Evolutionary conservation across 108 stramenopile species (phyloP), one percentile per base, ranked within the genome.

Genomic region (Cylindrotheca closterium): DNA sequence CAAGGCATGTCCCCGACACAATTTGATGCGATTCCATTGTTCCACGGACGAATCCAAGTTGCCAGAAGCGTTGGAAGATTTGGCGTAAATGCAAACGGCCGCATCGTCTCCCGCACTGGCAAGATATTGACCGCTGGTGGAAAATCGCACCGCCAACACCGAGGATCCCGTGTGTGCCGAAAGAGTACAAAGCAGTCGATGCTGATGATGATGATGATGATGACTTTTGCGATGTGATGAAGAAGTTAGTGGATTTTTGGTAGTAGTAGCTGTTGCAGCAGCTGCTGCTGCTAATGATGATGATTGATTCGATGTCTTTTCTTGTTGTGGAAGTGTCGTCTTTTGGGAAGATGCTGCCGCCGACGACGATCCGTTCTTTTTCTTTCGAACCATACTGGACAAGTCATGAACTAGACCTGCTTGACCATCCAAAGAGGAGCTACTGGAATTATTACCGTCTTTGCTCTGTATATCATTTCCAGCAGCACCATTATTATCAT

Each of bases 21-120:
- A 54, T n/a, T 84, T 82, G 56, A 94, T 86, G 1, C 93, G 84
- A 53, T 79, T 79, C 93, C 93, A 94, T 66, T 92, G 79, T 62
- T 92, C 86, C 37, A 83, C 70, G 27, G 79, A 67, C 1, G 75
- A 60, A 3, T 55, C 63, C 32, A 87, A 52, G 55, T 89, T 89
- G 0, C 91, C 91, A 25, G 42, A 46, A 15, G 71, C 54, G 8
- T 56, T 33, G 47, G 66, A 58, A 4, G 64, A 22, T 4, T 56
- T 47, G 0, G 73, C 62, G 65, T 91, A 94, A 30, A 94, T 78
- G 47, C 84, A 89, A 37, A 94, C 88, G 30, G 68, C 81, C 12
- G 88, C 82, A 71, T 94, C 93, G 59, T 94, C 93, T 5, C 93
- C 93, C 0, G 93, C 88, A 30, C 87, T 82, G 33, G 93, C 93